phyloP scores from a whole-genome alignment of 2,329 filamentous ascomycete species.

The Colletotrichum destructivum region DNA sequence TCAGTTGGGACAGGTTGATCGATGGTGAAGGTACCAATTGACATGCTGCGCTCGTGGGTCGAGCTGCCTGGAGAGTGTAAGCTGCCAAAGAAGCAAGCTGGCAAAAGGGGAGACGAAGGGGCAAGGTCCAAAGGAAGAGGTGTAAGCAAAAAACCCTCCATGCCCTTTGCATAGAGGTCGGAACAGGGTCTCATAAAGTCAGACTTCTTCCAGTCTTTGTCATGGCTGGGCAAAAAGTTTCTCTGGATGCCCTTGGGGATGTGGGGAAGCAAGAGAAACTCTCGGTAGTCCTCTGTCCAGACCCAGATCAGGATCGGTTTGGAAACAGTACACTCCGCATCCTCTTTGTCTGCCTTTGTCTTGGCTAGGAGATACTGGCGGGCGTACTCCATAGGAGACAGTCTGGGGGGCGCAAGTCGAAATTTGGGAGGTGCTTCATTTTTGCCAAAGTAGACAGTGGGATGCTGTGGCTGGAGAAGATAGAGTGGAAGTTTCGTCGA shows the following conservation, averaged over 20 bases:
- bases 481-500: slow-evolving; percentile 33
- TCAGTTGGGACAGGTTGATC: background rate
- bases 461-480: slow-evolving; percentile 37
- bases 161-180: background rate
- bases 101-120: slow-evolving; percentile 33
- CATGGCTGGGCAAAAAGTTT: slow-evolving; percentile 31
- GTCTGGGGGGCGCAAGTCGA: slow-evolving; percentile 42
- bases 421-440: slow-evolving; percentile 34
- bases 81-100: slow-evolving; percentile 19
- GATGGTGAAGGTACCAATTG: slow-evolving; percentile 17
- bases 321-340: slow-evolving; percentile 49
- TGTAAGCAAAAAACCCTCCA: slow-evolving; percentile 26
- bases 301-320: slow-evolving; percentile 50
- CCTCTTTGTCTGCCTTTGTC: slow-evolving; percentile 47
- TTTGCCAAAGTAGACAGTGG: slow-evolving; percentile 29
- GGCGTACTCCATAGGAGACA: slow-evolving; percentile 59
- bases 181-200: slow-evolving; percentile 12
- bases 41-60: background rate
- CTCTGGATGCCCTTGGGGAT: slow-evolving; percentile 48
- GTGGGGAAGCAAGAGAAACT: slow-evolving; percentile 55
- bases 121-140: slow-evolving; percentile 34
- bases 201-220: slow-evolving; percentile 18
- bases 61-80: slow-evolving; percentile 7
- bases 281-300: slow-evolving; percentile 53
- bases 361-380: slow-evolving; percentile 55